These are phyloP conservation scores for Backusella tarrabulga DNA, from an alignment of 192 early-diverging fungal species.

Conservation along the genomic window DNA sequence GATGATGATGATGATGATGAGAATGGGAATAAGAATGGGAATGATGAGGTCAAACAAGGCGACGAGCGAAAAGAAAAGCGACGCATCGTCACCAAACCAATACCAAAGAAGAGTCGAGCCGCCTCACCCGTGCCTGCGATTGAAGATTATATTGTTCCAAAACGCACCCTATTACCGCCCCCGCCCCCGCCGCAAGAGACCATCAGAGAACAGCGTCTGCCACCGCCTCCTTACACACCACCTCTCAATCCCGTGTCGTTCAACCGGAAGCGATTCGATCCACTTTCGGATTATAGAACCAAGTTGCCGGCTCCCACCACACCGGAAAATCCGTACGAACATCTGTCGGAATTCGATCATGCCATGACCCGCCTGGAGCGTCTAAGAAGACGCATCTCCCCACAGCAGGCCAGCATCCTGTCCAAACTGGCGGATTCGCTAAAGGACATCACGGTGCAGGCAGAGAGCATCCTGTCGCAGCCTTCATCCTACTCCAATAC, in stretches of 20 bases:
- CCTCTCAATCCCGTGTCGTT: not conserved
- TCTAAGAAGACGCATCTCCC: constrained; percentile 1
- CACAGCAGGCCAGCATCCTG: not conserved
- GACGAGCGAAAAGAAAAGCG: not conserved
- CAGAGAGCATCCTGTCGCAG: constrained; percentile 5
- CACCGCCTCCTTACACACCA: not conserved
- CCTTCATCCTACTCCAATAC: not conserved
- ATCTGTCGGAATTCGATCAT: not conserved
- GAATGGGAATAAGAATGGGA: not conserved
- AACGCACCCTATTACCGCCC: constrained; percentile 16
- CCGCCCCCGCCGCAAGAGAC: not conserved
- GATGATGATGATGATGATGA: constrained; percentile 6
- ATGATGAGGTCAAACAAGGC: not conserved
- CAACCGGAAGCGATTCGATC: constrained; percentile 9
- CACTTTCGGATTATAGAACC: constrained; percentile 16
- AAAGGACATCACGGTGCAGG: not conserved
- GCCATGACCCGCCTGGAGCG: constrained; percentile 15
- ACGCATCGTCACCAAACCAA: not conserved
- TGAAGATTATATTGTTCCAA: constrained; percentile 50
- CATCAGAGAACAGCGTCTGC: not conserved
- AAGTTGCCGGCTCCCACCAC: not conserved
- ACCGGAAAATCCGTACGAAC: not conserved
- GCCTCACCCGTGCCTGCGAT: constrained; percentile 39
- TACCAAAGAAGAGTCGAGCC: not conserved
- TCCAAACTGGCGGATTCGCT: constrained; percentile 1